phyloP scores from a whole-genome alignment of 164 flowering plant genomes.

The Kalanchoe fedtschenkoi region DNA sequence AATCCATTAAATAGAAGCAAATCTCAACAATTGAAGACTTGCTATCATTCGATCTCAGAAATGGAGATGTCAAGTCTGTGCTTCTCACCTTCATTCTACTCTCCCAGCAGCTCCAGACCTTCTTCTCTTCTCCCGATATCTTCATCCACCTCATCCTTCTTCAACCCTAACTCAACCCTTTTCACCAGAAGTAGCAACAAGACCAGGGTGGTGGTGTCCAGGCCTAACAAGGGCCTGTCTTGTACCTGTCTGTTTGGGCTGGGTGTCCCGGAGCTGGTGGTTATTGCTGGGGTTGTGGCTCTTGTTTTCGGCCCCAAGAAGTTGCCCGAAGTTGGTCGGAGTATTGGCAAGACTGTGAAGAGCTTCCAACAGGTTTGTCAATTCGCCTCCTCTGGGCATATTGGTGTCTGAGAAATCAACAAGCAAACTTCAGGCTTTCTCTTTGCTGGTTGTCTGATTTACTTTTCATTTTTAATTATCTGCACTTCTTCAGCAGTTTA shows the following conservation, averaged over 20 bases:
- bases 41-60: no score
- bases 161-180: slow-evolving; percentile 15
- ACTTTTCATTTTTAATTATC: no score
- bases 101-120: no score
- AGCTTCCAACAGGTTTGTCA: slow-evolving; percentile 80
- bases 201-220: slow-evolving; percentile 3
- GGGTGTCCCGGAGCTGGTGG: slow-evolving; percentile 88
- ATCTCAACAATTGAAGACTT: no score
- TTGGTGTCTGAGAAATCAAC: no score
- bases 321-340: slow-evolving; percentile 75
- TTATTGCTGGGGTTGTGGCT: slow-evolving; percentile 85
- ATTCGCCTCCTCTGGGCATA: background rate
- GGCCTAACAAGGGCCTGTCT: slow-evolving; percentile 31
- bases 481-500: background rate
- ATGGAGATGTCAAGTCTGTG: no score
- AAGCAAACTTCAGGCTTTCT: no score
- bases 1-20: no score
- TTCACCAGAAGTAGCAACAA: slow-evolving; percentile 8
- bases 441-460: no score
- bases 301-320: slow-evolving; percentile 90
- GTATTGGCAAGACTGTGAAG: slow-evolving; percentile 84
- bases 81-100: no score
- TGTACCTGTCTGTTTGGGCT: slow-evolving; percentile 72
- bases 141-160: slow-evolving; percentile 36
- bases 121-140: slow-evolving; percentile 14